These are phyloP conservation scores for Paecilomyces formosus DNA, from an alignment of 2,329 filamentous ascomycete species.

Conservation along the genomic window DNA sequence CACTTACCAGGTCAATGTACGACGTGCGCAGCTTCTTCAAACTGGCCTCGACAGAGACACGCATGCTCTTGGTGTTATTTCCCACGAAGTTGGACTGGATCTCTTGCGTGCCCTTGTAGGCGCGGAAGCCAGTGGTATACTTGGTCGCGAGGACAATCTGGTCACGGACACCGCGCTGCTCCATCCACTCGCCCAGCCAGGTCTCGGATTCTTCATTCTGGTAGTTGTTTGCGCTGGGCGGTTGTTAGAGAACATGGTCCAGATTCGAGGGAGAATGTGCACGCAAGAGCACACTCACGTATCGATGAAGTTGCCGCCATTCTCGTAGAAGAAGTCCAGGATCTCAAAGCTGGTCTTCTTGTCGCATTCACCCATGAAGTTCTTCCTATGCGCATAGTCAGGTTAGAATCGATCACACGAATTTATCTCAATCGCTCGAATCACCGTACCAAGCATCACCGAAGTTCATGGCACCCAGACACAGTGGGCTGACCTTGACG, in stretches of 20 bases:
- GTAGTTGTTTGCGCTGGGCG: constrained; percentile 39
- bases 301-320: constrained; percentile 49
- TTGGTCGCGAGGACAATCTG: constrained; percentile 51
- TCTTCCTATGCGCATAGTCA: constrained; percentile 7
- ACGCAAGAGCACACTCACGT: constrained; percentile 21
- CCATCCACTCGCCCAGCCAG: constrained; percentile 50
- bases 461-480: constrained; percentile 50
- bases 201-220: constrained; percentile 42
- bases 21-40: constrained; percentile 25
- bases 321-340: constrained; percentile 43
- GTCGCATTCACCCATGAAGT: constrained; percentile 33
- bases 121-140: constrained; percentile 34
- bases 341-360: constrained; percentile 44
- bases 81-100: constrained; percentile 25
- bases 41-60: constrained; percentile 22
- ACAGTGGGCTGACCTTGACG: constrained; percentile 47
- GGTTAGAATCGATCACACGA: no score
- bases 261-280: not conserved
- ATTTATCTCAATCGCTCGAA: not conserved
- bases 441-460: constrained; percentile 39
- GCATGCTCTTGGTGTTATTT: constrained; percentile 27
- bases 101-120: constrained; percentile 16
- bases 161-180: constrained; percentile 37
- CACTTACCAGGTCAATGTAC: constrained; percentile 27
- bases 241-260: not conserved